phyloP scores from a whole-genome alignment of 768 basidiomycete genomes.

The Lactifluus hygrophoroides region DNA sequence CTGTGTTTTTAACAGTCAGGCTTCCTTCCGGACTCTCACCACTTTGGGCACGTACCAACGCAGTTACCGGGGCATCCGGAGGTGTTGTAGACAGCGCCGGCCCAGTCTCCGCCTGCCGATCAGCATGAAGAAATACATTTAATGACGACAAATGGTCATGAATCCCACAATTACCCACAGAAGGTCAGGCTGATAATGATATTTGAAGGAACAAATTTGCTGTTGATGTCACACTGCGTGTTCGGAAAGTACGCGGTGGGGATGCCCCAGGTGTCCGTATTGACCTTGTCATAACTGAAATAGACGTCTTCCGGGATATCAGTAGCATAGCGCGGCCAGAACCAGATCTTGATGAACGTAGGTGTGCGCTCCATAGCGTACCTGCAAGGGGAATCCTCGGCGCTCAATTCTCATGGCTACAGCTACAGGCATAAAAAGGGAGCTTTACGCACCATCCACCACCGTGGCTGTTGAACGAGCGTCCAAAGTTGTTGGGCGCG shows the following conservation, averaged over 20 bases:
- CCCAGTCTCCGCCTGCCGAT: slow-evolving; percentile 40
- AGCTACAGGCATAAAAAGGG: not conserved
- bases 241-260: slow-evolving; percentile 57
- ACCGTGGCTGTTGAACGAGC: slow-evolving; percentile 47
- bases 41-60: slow-evolving; percentile 30
- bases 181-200: slow-evolving; percentile 66
- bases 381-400: slow-evolving; percentile 29
- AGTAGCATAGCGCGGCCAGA: slow-evolving; percentile 48
- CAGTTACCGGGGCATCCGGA: slow-evolving; percentile 50
- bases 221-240: slow-evolving; percentile 46
- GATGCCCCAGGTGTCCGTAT: slow-evolving; percentile 50
- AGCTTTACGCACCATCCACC: slow-evolving; percentile 46
- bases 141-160: not conserved
- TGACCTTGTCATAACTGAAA: slow-evolving; percentile 32
- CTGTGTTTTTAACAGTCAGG: slow-evolving; percentile 32
- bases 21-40: not conserved
- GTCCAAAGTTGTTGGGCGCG: slow-evolving; percentile 42
- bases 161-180: slow-evolving; percentile 35
- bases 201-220: slow-evolving; percentile 47
- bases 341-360: slow-evolving; percentile 57
- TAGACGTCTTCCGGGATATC: slow-evolving; percentile 40
- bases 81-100: slow-evolving; percentile 36
- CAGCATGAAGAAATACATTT: not conserved
- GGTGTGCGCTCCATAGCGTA: slow-evolving; percentile 55
- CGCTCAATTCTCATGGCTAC: not conserved